Base-by-base conservation (phyloP, 139 green algal species). In the Chlamydomonas urium region DNA sequence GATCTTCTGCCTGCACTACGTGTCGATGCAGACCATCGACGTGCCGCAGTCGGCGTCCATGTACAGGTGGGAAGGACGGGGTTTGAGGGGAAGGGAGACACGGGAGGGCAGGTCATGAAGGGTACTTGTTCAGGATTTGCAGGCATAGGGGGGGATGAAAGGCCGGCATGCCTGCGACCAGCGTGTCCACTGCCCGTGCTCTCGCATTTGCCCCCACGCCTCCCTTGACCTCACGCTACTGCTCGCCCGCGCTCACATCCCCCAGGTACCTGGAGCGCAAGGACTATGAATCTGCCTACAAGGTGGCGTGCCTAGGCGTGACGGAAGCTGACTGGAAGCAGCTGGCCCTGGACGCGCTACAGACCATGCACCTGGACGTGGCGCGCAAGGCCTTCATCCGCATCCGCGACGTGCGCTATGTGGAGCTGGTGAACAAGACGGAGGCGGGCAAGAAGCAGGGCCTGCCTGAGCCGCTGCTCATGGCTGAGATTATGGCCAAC, bases 1-100 rank as follows among this genome's bases (percentile, higher is more conserved):
- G 77, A 81, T 94, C 29, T 94, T 90, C 76, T 95, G 88, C 77
- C 81, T 94, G 61, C 88, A 93, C 74, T 87, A 88, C 38, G 72
- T 85, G 29, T 79, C 33, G 74, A 89, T 96, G 88, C 79, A 88
- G 77, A 91, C 87, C 23, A 88, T 94, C 45, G 88, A 93, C 38
- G 85, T 96, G 62, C 87, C 90, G 2, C 88, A 91, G 74, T 87
- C 78, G 10, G 81, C 78, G n/a, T 81, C 71, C 34, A 85, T 94
- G 85, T 78, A 88, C 60, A 71, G 79, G 35, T 85, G 74, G n/a
- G n/a, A n/a, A n/a, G n/a, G n/a, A n/a, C n/a, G n/a, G n/a, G n/a
- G 59, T 63, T 81, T 19, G 75, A 81, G 65, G 58, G 53, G 32
- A 80, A 80, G 74, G 73, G 8, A 48, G 38, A 48, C 38, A 48